These are phyloP conservation scores for Stachybotrys chlorohalonatus DNA, from an alignment of 2,329 filamentous ascomycete species.

Conservation along the genomic window DNA sequence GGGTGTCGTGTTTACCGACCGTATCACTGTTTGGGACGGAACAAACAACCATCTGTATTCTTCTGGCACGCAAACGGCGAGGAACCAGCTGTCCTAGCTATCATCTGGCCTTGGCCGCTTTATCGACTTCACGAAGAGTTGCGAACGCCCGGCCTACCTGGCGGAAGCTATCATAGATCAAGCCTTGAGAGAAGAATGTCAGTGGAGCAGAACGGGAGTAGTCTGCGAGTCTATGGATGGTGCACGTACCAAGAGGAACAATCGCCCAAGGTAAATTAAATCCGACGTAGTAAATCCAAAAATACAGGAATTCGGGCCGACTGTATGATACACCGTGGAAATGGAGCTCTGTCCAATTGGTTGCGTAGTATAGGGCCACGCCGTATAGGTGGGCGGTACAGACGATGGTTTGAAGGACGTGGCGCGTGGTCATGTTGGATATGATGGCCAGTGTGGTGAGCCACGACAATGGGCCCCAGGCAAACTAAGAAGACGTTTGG, in stretches of 20 bases:
- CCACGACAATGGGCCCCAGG: conserved; percentile 52
- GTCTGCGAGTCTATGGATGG: not conserved
- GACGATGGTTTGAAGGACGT: conserved; percentile 41
- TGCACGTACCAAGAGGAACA: conserved; percentile 42
- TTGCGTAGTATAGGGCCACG: conserved; percentile 53
- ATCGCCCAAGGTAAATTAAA: conserved; percentile 54
- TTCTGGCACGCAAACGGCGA: no score
- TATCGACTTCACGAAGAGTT: conserved; percentile 10
- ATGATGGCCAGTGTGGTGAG: conserved; percentile 37
- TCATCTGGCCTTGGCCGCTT: not conserved
- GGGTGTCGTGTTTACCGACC: no score
- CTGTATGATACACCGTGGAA: conserved; percentile 39
- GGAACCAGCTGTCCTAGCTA: no score
- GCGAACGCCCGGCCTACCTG: conserved; percentile 17
- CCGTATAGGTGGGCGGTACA: conserved; percentile 51
- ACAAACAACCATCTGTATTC: no score
- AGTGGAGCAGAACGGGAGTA: not conserved
- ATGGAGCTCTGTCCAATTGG: conserved; percentile 39
- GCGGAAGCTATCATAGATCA: conserved; percentile 21
- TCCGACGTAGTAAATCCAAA: conserved; percentile 54
- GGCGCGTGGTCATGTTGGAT: conserved; percentile 31
- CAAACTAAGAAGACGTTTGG: conserved; percentile 23
- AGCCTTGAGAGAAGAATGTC: not conserved
- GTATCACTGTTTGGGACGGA: no score
- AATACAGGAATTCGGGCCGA: conserved; percentile 51